Percentiles rank a stretch among this genome's conserved stretches.
phyloP scores from a whole-genome alignment of 1,284 basidiomycete genomes.

The Leccinum pachyderme region DNA sequence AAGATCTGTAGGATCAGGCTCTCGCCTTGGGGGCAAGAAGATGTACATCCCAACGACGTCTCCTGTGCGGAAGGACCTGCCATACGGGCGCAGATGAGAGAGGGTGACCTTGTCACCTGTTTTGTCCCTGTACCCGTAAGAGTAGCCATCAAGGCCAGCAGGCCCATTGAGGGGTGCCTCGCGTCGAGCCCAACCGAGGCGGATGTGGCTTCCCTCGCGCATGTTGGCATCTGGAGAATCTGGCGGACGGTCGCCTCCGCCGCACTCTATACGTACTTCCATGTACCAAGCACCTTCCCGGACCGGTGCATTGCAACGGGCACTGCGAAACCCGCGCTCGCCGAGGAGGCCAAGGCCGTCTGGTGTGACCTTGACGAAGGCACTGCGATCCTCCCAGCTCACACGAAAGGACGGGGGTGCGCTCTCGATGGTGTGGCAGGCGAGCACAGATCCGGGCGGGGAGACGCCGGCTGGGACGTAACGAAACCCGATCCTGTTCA shows the following conservation, averaged over 20 bases:
- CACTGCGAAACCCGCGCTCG: slow-evolving; percentile 89
- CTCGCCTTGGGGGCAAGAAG: slow-evolving; percentile 70
- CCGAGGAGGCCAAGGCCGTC: slow-evolving; percentile 80
- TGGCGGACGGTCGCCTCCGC: slow-evolving; percentile 59
- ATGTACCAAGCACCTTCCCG: slow-evolving; percentile 94
- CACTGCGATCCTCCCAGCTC: slow-evolving; percentile 86
- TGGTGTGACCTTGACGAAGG: slow-evolving; percentile 76
- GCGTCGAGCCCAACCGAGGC: slow-evolving; percentile 89
- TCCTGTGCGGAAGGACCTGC: slow-evolving; percentile 71
- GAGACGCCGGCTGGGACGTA: slow-evolving; percentile 80
- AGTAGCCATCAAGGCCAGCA: slow-evolving; percentile 91
- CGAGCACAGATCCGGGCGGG: slow-evolving; percentile 53
- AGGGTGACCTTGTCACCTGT: slow-evolving; percentile 89
- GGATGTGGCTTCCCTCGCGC: slow-evolving; percentile 76
- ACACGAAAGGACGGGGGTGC: slow-evolving; percentile 65
- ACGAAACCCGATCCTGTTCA: slow-evolving; percentile 76
- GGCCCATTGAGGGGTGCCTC: slow-evolving; percentile 93
- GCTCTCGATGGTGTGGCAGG: slow-evolving; percentile 79
- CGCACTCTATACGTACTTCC: slow-evolving; percentile 81
- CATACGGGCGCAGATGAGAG: slow-evolving; percentile 80
- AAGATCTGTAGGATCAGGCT: slow-evolving; percentile 54
- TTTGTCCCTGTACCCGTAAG: slow-evolving; percentile 89
- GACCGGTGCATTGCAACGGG: slow-evolving; percentile 85
- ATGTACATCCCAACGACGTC: slow-evolving; percentile 95
- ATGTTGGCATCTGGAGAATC: slow-evolving; percentile 43